A percentile compares a stretch with the other conserved stretches of the same genome.
phyloP scores from a whole-genome alignment of 2,329 filamentous ascomycete species.

The Colletotrichum coccodes region DNA sequence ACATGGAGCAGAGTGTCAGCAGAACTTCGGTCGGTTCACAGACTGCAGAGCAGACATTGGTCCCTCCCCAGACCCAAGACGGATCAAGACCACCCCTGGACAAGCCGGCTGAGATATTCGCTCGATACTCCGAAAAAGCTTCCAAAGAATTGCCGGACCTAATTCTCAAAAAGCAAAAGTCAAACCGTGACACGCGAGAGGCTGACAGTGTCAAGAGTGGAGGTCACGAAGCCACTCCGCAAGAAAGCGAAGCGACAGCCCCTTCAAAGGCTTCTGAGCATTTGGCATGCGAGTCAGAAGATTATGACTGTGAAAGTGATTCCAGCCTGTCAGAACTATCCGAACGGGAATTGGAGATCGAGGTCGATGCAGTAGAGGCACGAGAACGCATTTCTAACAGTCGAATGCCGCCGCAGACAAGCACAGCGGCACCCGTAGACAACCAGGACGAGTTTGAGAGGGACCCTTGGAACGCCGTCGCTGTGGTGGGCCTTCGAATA shows the following conservation, averaged over 20 bases:
- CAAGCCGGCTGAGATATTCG: background rate
- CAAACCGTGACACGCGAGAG: background rate
- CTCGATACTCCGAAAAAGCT: background rate
- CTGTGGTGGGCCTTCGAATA: conserved; percentile 62
- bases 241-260: conserved; percentile 27
- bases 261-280: conserved; percentile 20
- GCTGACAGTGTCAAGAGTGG: conserved; percentile 27
- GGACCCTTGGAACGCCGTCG: conserved; percentile 65
- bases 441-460: conserved; percentile 64
- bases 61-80: background rate
- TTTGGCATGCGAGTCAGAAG: conserved; percentile 35
- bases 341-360: conserved; percentile 49
- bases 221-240: conserved; percentile 33
- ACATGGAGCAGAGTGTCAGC: background rate
- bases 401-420: conserved; percentile 20
- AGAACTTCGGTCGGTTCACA: background rate
- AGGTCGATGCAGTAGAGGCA: conserved; percentile 17
- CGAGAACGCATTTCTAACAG: conserved; percentile 34
- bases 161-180: background rate
- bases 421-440: conserved; percentile 42
- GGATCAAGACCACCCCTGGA: background rate
- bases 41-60: background rate
- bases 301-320: conserved; percentile 41
- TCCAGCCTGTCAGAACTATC: conserved; percentile 51
- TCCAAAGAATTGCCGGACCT: background rate